These are phyloP conservation scores for Fusarium oxysporum DNA, from an alignment of 2,329 filamentous ascomycete genomes.

Conservation along the genomic window DNA sequence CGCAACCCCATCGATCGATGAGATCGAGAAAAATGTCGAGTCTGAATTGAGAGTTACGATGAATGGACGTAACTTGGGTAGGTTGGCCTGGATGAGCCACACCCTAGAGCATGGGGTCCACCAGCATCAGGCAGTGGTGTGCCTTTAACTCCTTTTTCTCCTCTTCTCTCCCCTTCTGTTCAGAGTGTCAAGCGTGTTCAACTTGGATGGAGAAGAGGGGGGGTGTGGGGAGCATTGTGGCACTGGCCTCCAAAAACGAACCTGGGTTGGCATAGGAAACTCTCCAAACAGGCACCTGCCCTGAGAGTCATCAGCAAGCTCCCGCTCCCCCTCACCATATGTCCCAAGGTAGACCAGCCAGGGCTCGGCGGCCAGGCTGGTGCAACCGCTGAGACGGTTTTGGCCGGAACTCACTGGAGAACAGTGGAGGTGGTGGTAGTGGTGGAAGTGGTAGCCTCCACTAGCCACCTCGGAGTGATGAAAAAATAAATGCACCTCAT, in stretches of 20 bases:
- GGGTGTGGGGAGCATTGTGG: constrained; percentile 10
- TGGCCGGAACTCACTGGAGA: constrained; percentile 17
- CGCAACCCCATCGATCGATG: constrained; percentile 53
- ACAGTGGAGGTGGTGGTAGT: not conserved
- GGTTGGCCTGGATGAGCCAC: constrained; percentile 32
- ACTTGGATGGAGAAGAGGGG: not conserved
- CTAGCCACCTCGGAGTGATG: not conserved
- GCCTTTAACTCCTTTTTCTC: constrained; percentile 1
- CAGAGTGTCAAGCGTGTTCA: not conserved
- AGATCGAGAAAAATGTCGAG: constrained; percentile 48
- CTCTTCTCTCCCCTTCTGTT: constrained; percentile 1
- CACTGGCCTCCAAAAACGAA: constrained; percentile 5
- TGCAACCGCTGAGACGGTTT: constrained; percentile 32
- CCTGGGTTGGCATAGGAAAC: constrained; percentile 17
- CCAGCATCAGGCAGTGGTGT: constrained; percentile 31
- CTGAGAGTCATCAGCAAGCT: constrained; percentile 37
- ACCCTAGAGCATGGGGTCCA: constrained; percentile 21
- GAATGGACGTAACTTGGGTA: constrained; percentile 30
- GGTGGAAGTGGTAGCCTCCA: not conserved
- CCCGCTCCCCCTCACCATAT: constrained; percentile 32
- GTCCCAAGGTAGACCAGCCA: not conserved
- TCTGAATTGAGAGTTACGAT: constrained; percentile 33
- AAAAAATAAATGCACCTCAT: not conserved
- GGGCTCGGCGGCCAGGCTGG: constrained; percentile 12
- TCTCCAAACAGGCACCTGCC: constrained; percentile 35